Evolutionary conservation across 1,139 yeast species (phyloP).

Genomic region (Hansenula lynferdii): DNA sequence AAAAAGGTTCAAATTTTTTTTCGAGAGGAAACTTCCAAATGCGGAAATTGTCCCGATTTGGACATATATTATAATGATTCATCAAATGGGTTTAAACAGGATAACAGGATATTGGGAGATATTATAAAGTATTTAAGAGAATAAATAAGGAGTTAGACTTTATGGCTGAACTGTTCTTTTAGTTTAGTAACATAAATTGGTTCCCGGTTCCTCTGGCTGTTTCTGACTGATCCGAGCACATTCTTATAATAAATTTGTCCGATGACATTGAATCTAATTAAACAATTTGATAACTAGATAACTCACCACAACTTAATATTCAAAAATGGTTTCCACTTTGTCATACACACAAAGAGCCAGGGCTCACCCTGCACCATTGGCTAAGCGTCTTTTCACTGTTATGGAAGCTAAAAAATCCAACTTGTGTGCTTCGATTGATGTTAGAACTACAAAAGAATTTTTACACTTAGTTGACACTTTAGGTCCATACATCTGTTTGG

Average conservation of each 20-base stretch:
- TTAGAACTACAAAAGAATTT: constrained; percentile 71
- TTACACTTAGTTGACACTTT: constrained; percentile 65
- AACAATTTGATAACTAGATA: background rate
- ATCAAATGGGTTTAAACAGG: background rate
- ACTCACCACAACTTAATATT: too few relatives aligned
- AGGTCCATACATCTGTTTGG: constrained; percentile 89
- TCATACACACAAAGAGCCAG: constrained; percentile 69
- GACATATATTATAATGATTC: too few relatives aligned
- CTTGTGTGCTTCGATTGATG: constrained; percentile 95
- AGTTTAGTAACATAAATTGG: too few relatives aligned
- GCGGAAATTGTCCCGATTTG: background rate
- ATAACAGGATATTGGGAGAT: too few relatives aligned
- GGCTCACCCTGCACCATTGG: constrained; percentile 72
- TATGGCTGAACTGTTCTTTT: too few relatives aligned
- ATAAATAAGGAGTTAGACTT: too few relatives aligned
- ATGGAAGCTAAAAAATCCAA: constrained; percentile 83
- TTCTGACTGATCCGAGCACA: too few relatives aligned
- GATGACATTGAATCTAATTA: background rate
- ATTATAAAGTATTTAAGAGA: too few relatives aligned
- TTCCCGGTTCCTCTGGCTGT: too few relatives aligned
- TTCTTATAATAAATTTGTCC: background rate
- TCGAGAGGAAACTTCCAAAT: background rate
- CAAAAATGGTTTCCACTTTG: constrained; percentile 24
- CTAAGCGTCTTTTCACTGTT: constrained; percentile 62
- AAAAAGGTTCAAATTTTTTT: constrained; percentile 1